Evolutionary conservation across 1,284 basidiomycete genomes (phyloP), one percentile per base, ranked within the genome.

Genomic region (Ustilago curta): DNA sequence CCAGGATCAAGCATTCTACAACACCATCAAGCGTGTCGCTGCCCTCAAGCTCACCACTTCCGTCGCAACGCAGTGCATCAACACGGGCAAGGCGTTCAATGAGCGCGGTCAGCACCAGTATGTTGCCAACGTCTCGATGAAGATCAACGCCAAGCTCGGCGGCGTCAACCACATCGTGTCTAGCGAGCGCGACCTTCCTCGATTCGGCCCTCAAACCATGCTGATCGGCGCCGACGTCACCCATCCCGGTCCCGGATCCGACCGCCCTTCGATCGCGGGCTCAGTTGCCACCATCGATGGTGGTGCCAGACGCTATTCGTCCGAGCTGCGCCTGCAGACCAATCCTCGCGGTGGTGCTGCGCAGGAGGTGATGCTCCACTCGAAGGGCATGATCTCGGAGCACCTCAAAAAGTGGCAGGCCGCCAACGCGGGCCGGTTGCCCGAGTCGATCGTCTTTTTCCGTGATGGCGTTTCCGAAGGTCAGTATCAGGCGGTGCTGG

Each of bases 391-490:
- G 74, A 64, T 75, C 44, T 47, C 60, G 8, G 61, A 67, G 19
- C 79, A 79, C 49, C 61, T 80, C 3, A 58, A 64, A 23, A 71
- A 63, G 27, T 81, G 78, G 78, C 44, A 63, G 35, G 44, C 31
- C 1, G 53, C 47, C 47, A 84, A 84, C 61, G 81, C 76, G 56
- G 84, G 81, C 48, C 66, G 66, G n/a, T 76, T 85, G 18, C 85
- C 87, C 0, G 63, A 80, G 14, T 84, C 81, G 73, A 73, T 86
- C 40, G 83, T 87, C 56, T 84, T 87, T 76, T 87, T 87, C 83
- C 85, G 87, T 50, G 87, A 88, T 66, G 87, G 87, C 53, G 86
- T 88, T 0, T 85, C 84, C 14, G 87, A 88, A 61, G 87, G 87
- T 0, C 87, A 88, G 73, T 87, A 85, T 66, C 78, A 83, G 16